Evolutionary conservation across 345 rosid species (phyloP), one percentile per base, ranked within the genome.

Genomic region (Noccaea caerulescens): DNA sequence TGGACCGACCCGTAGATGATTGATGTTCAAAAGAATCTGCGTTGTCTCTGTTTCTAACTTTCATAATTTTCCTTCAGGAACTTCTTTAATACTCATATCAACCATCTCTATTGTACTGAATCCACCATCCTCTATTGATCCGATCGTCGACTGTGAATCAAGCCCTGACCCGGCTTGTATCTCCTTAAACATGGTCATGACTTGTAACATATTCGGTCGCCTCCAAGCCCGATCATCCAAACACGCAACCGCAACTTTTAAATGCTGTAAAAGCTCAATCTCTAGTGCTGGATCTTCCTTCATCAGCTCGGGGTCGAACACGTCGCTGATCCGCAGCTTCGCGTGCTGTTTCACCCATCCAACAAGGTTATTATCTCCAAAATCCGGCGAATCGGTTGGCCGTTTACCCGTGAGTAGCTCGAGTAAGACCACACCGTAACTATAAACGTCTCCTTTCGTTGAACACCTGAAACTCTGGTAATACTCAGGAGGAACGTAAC

Each of bases 271-370:
- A 16, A 94, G 98, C 82, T 92, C 99, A 1, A 81, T 86, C 82
- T 88, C 84, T 0, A 92, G 62, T 37, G 66, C 74, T 3, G 96
- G 91, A 53, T 92, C 97, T 72, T 89, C 96, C 62, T 83, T 88
- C 80, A 87, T 59, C 2, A 94, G 84, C 60, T 71, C 84, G 0
- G 86, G 93, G 80, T 94, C 99, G 1, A 94, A 87, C 3, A 94
- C 96, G 10, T 94, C 85, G n/a, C 82, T 88, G 27, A 86, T 77
- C 72, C 62, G 84, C 66, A 88, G 69, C 53, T 88, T 94, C 0
- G 93, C 97, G 0, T 92, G 97, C 79, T 87, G 96, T 71, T 87
- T 94, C 54, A 94, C 98, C 99, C 99, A 94, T 50, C 99, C 99
- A 0, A 94, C 99, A 18, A 94, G 86, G 73, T 94, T 94, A 72